Percentiles rank a stretch among this genome's conserved stretches.
phyloP scores from a whole-genome alignment of 768 basidiomycete genomes.

The Mycena filopes region DNA sequence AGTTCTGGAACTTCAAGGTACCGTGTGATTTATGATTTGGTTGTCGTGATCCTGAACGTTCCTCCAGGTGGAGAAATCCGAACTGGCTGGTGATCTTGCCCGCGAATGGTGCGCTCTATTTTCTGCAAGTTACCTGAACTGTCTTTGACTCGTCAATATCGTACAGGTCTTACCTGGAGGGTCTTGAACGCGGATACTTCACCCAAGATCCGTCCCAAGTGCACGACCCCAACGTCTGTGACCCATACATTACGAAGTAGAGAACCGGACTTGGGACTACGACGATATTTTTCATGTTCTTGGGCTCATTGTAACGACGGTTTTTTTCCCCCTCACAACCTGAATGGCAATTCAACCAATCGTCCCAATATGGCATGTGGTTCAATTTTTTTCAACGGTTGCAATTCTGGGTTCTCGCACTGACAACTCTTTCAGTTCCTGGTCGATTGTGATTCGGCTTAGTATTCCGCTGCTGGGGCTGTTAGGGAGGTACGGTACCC shows the following conservation, averaged over 20 bases:
- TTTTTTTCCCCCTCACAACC: too few relatives aligned
- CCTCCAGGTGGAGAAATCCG: constrained; percentile 71
- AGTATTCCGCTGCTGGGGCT: too few relatives aligned
- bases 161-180: constrained; percentile 78
- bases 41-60: too few relatives aligned
- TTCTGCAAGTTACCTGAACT: too few relatives aligned
- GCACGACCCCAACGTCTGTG: constrained; percentile 73
- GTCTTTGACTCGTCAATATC: too few relatives aligned
- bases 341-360: not conserved
- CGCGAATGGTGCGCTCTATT: constrained; percentile 65
- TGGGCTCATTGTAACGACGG: too few relatives aligned
- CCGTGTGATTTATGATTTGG: too few relatives aligned
- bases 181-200: constrained; percentile 65
- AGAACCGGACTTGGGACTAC: not conserved
- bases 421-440: too few relatives aligned
- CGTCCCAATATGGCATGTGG: constrained; percentile 1
- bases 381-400: not conserved
- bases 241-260: constrained; percentile 47
- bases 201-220: constrained; percentile 69
- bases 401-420: too few relatives aligned
- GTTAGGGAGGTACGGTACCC: too few relatives aligned
- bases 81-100: constrained; percentile 58
- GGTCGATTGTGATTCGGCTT: too few relatives aligned
- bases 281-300: not conserved
- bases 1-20: constrained; percentile 85